Conservation (phyloP, 2,329 filamentous ascomycete species). For the Epichloe sylvatica region DNA sequence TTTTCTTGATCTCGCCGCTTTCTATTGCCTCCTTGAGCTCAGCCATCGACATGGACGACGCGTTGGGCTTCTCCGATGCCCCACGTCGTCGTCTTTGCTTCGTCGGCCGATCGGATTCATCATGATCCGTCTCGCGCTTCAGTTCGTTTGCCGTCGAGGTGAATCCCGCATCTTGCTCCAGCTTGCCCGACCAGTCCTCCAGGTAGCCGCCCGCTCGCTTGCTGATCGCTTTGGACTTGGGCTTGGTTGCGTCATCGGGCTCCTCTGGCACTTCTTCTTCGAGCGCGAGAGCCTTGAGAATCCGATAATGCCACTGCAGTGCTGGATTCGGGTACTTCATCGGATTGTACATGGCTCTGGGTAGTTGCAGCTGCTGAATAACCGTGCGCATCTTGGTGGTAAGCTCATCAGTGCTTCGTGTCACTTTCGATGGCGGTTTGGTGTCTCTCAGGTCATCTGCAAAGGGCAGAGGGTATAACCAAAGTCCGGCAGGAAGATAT, state of each 20-base stretch:
- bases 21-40: conserved; percentile 33
- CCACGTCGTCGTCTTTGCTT: conserved; percentile 33
- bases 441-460: conserved; percentile 74
- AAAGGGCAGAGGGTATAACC: conserved; percentile 78
- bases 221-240: conserved; percentile 75
- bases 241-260: conserved; percentile 62
- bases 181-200: conserved; percentile 56
- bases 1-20: conserved; percentile 34
- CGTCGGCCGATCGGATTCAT: conserved; percentile 24
- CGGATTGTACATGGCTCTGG: conserved; percentile 73
- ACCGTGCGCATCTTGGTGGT: conserved; percentile 72
- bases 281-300: conserved; percentile 78
- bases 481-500: conserved; percentile 67
- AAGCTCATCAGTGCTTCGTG: conserved; percentile 52
- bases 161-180: conserved; percentile 41
- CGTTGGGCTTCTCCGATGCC: conserved; percentile 19
- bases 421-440: conserved; percentile 43
- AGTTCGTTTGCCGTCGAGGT: conserved; percentile 26
- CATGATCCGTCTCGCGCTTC: conserved; percentile 39
- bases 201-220: conserved; percentile 75
- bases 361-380: conserved; percentile 75
- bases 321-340: conserved; percentile 80
- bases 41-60: conserved; percentile 26
- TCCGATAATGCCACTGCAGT: conserved; percentile 94
- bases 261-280: conserved; percentile 79